A percentile compares a stretch with the other conserved stretches of the same genome.
phyloP scores from a whole-genome alignment of 176 grass and related monocot species.

The Bothriochloa decipiens region DNA sequence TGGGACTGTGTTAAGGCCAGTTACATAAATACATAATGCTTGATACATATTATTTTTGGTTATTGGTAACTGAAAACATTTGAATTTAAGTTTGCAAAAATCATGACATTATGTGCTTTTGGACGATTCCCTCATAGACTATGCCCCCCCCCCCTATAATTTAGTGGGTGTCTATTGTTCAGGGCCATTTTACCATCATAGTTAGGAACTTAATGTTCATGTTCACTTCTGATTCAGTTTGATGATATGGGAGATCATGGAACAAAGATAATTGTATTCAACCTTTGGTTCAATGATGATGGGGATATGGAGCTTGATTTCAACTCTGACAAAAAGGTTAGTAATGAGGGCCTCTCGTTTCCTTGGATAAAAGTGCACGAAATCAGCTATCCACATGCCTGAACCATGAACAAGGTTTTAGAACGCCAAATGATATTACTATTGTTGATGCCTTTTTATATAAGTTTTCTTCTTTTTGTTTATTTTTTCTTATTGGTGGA shows the following conservation, averaged over 20 bases:
- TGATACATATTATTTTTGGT: neutral
- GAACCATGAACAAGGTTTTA: neutral
- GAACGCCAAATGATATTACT: neutral
- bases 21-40: neutral
- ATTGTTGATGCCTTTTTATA: neutral
- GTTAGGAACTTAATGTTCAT: conserved; percentile 21
- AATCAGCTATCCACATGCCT: neutral
- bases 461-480: neutral
- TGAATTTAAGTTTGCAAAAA: conserved; percentile 6
- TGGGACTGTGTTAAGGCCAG: conserved; percentile 7
- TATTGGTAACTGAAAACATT: conserved; percentile 10
- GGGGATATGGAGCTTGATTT: conserved; percentile 96
- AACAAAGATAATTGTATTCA: conserved; percentile 91
- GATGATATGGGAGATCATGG: conserved; percentile 89
- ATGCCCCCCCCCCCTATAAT: neutral
- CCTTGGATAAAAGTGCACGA: neutral
- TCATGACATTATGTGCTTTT: neutral
- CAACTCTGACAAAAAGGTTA: conserved; percentile 73
- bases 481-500: neutral
- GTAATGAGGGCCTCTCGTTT: conserved; percentile 27
- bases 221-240: conserved; percentile 62
- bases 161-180: conserved; percentile 22
- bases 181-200: conserved; percentile 25
- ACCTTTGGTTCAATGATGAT: conserved; percentile 98
- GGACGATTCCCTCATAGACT: conserved; percentile 13